Conservation (phyloP, 441 rosid genomes). For the Aquilaria agallochum region DNA sequence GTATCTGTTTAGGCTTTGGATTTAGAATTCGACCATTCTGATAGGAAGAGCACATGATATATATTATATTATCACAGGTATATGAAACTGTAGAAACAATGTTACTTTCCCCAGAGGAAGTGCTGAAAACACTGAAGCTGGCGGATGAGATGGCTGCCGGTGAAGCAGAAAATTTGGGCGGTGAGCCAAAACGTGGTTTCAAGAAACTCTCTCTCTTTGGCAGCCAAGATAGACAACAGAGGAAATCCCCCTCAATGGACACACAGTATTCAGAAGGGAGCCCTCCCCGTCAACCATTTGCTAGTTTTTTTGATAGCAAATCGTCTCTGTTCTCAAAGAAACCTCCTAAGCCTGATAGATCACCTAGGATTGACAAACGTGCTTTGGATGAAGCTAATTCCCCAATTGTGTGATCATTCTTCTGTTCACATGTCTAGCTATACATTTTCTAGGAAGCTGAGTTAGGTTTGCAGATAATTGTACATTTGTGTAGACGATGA, state of each 20-base stretch:
- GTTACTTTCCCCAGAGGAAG: conserved; percentile 45
- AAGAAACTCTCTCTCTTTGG: conserved; percentile 38
- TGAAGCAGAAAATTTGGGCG: conserved; percentile 8
- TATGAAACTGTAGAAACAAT: conserved; percentile 52
- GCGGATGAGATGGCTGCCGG: conserved; percentile 5
- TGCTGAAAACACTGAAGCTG: conserved; percentile 31
- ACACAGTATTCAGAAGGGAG: conserved; percentile 23
- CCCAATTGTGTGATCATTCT: conserved; percentile 28
- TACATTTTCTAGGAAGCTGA: background rate
- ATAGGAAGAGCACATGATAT: too few relatives aligned
- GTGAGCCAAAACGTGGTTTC: conserved; percentile 28
- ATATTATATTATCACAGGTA: conserved; percentile 28
- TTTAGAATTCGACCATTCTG: too few relatives aligned
- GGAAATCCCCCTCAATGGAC: conserved; percentile 22
- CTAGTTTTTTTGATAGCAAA: conserved; percentile 51
- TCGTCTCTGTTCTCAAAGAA: conserved; percentile 45
- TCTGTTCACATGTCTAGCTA: background rate
- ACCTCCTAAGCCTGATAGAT: conserved; percentile 35
- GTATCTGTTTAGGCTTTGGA: too few relatives aligned
- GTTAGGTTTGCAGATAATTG: conserved; percentile 25
- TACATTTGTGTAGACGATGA: conserved; percentile 24
- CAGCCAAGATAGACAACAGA: conserved; percentile 27
- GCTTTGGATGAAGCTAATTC: conserved; percentile 36
- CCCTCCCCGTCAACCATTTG: conserved; percentile 33
- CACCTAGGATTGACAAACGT: conserved; percentile 1